Evolutionary conservation across 352 stramenopile genomes (phyloP).

Genomic region (Globisporangium lucens): DNA sequence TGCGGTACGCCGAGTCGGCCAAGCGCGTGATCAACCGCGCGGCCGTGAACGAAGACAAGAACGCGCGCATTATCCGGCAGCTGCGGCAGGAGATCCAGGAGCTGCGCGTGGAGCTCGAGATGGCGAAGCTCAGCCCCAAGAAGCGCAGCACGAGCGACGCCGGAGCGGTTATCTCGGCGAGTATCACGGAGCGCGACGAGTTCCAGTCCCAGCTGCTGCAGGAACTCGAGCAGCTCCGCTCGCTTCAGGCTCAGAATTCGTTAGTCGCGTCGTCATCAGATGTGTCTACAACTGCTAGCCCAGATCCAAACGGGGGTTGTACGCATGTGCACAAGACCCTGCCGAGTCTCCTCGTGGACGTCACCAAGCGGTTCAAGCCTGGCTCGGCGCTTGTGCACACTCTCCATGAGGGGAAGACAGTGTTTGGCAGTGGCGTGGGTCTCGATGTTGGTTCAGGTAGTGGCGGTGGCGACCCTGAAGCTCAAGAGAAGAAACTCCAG

Average conservation of each 20-base stretch:
- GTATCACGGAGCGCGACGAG: constrained; percentile 40
- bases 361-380: constrained; percentile 26
- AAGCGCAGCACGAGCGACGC: constrained; percentile 24
- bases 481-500: constrained; percentile 9
- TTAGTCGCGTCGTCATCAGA: not conserved
- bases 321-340: constrained; percentile 29
- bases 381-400: constrained; percentile 38
- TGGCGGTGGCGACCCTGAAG: constrained; percentile 10
- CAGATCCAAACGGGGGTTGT: not conserved
- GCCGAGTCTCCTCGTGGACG: constrained; percentile 49
- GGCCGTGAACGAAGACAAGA: constrained; percentile 82
- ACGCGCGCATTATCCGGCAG: constrained; percentile 73
- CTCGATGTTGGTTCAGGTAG: constrained; percentile 17
- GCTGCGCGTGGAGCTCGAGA: constrained; percentile 39
- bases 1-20: constrained; percentile 79
- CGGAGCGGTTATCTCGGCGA: not conserved
- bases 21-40: constrained; percentile 84
- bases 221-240: constrained; percentile 44
- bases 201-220: constrained; percentile 47
- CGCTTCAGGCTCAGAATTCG: constrained; percentile 20
- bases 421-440: constrained; percentile 38
- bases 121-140: constrained; percentile 24
- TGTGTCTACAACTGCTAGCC: not conserved
- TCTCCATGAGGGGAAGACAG: constrained; percentile 37
- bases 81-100: constrained; percentile 70